Evolutionary conservation across 805 yeast genomes (phyloP), one percentile per base, ranked within the genome.

Genomic region (Zygotorulaspora sp.): DNA sequence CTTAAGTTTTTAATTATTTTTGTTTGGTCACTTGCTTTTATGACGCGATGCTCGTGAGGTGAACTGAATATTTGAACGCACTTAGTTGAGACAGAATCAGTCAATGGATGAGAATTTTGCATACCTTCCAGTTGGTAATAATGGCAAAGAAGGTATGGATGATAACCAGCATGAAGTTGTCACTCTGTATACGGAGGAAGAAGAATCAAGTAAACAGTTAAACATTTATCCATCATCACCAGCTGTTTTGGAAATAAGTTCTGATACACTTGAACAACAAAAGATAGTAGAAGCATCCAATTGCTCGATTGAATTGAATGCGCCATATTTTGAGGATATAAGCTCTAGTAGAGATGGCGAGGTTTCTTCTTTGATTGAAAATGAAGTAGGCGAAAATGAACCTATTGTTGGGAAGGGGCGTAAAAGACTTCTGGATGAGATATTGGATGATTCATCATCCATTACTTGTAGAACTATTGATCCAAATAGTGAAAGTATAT

Each of bases 301-400:
- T 8, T 33, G 35, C 4, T 55, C 60, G 3, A 34, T 43, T 13
- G 58, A 56, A 34, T 35, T 56, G 14, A 40, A 45, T 9, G 50
- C 47, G 7, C 54, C 57, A 4, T 51, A 51, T 27, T 37, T 37
- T 8, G 48, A 52, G 13, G 61, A 55, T 37, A 29, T 48, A 3
- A 48, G 42, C 33, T 33, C 33, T 13, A 43, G 38, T 8, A 39
- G 29, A 15, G 19, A 23, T 3, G 39, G 23, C 10, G 34, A 38
- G 2, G 19, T 22, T n/a, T 16, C 39, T 2, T 16, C 29, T 9
- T 17, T 15, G 8, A 14, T 10, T 4, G 30, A 6, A 4, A 12
- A 12, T 14, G 30, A 32, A 9, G 25, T n/a, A 12, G 11, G 14
- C 7, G 3, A 6, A 3, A n/a, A 21, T 23, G 18, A 38, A 19